phyloP scores from a whole-genome alignment of 352 stramenopile genomes.

The Phytophthora hibernalis region DNA sequence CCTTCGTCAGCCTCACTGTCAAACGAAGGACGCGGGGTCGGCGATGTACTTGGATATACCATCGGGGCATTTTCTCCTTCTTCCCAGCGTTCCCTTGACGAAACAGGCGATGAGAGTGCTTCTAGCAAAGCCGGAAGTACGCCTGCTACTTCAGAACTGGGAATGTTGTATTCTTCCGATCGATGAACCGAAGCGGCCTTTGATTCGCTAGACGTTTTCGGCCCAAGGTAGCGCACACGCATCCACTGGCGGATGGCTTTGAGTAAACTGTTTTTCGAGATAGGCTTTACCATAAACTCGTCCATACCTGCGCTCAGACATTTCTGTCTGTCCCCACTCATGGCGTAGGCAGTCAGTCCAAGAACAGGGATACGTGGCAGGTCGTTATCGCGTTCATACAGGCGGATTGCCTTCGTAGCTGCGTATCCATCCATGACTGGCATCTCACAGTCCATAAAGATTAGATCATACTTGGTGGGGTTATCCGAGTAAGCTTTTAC shows the following conservation, averaged over 20 bases:
- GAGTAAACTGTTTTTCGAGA: conserved; percentile 68
- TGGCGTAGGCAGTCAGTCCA: conserved; percentile 73
- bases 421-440: conserved; percentile 84
- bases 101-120: conserved; percentile 23
- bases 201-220: conserved; percentile 31
- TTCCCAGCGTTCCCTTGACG: conserved; percentile 23
- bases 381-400: conserved; percentile 71
- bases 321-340: conserved; percentile 81
- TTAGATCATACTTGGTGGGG: conserved; percentile 59
- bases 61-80: conserved; percentile 25
- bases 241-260: conserved; percentile 78
- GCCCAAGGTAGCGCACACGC: conserved; percentile 56
- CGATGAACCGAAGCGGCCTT: conserved; percentile 17
- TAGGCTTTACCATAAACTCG: conserved; percentile 84
- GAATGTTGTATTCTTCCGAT: conserved; percentile 32
- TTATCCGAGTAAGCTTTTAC: conserved; percentile 68
- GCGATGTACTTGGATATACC: conserved; percentile 40
- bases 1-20: conserved; percentile 36
- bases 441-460: conserved; percentile 89
- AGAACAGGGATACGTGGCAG: conserved; percentile 73
- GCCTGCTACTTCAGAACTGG: conserved; percentile 16
- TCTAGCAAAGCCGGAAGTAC: background rate
- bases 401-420: conserved; percentile 64
- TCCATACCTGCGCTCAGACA: conserved; percentile 75
- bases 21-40: conserved; percentile 43